Conservation (phyloP, 768 basidiomycete genomes). For the Boletus rubroflammeus region DNA sequence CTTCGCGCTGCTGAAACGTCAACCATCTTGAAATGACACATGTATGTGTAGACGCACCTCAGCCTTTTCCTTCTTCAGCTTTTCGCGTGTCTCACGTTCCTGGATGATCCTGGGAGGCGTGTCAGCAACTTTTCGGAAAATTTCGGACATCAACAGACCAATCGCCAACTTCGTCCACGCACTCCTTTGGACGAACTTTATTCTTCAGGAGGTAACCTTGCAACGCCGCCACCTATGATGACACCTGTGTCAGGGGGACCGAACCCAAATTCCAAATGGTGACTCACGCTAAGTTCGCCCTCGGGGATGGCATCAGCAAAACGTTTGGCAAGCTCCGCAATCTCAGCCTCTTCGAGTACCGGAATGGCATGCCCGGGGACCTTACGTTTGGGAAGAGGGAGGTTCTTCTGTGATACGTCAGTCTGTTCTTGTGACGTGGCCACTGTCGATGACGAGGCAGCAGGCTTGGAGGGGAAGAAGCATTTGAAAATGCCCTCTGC, state of each 20-base stretch:
- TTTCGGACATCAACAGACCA: constrained; percentile 45
- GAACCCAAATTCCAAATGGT: not conserved
- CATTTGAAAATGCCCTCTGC: constrained; percentile 92
- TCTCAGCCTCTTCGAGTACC: constrained; percentile 70
- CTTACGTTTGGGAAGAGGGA: constrained; percentile 67
- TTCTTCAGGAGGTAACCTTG: constrained; percentile 88
- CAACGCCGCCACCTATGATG: constrained; percentile 65
- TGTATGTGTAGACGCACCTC: constrained; percentile 36
- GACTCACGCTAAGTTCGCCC: constrained; percentile 78
- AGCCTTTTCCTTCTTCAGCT: constrained; percentile 77
- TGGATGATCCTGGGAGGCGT: constrained; percentile 47
- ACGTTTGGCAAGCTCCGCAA: constrained; percentile 71
- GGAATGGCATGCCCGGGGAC: constrained; percentile 55
- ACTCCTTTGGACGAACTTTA: constrained; percentile 84
- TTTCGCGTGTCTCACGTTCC: constrained; percentile 81
- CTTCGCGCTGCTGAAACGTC: constrained; percentile 56
- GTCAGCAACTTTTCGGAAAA: constrained; percentile 2
- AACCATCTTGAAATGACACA: not conserved
- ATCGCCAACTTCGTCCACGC: constrained; percentile 72
- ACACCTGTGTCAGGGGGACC: not conserved
- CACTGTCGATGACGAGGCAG: constrained; percentile 7
- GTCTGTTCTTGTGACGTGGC: constrained; percentile 20
- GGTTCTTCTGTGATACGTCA: constrained; percentile 61
- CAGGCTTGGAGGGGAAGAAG: constrained; percentile 74
- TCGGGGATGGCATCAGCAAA: constrained; percentile 85